Base-by-base conservation (phyloP, 306 rosid genomes). In the Sechiopsis laciniata region DNA sequence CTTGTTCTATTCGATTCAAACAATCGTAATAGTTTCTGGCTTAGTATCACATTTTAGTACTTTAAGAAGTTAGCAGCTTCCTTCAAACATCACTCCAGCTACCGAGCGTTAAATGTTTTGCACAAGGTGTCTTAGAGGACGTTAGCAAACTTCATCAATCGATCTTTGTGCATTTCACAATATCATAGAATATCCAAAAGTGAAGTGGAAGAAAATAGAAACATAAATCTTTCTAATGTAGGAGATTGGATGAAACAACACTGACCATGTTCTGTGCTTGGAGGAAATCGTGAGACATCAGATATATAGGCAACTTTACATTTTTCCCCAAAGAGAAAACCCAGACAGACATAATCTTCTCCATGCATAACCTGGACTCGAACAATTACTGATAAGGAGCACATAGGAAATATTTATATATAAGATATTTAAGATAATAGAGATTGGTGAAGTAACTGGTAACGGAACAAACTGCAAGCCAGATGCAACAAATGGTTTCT, bases 331-430 rank as follows among this genome's bases (percentile, higher is more conserved):
- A 90, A 94, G 76, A 90, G 94, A 82, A 80, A 89, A 8, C 98
- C 98, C 86, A 90, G 77, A 83, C 97, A 84, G 68, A 90, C 75
- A 78, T 93, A 93, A 81, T 94, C 97, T 80, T 90, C 97, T 79
- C 98, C 96, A 74, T 94, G 98, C 91, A 94, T 86, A 65, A 94
- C 95, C 96, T 94, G 82, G 65, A 78, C 54, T 48, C 69, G 68
- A 37, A 83, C 42, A 80, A 35, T 20, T 78, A 76, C 72, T 14
- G 60, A 48, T 81, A 32, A 82, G 64, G 20, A 57, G 26, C 10
- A 37, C 50, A 1, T 56, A 21, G 70, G 58, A 76, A 54, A 4
- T 26, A 16, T 53, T 68, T 13, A 32, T 22, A 32, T 55, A 20
- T 63, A 50, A 57, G 48, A 64, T 17, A 71, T 45, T 66, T 17